Evolutionary conservation across 2,329 filamentous ascomycete genomes (phyloP), one percentile per base, ranked within the genome.

Genomic region (Stagonosporopsis tanaceti): DNA sequence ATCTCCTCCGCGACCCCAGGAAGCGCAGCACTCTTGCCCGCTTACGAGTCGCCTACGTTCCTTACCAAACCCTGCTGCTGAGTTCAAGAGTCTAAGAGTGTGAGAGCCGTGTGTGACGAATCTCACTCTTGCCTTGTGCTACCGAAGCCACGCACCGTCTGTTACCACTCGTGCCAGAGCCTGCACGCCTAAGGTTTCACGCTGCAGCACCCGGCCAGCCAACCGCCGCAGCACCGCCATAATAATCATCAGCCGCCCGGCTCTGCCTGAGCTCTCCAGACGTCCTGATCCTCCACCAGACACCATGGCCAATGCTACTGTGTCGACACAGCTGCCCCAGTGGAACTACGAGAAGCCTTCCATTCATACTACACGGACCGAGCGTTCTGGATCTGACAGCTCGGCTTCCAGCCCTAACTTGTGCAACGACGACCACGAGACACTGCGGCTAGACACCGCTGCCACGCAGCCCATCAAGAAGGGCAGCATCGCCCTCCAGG

Each of bases 291-390:
- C 47, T 53, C 42, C 50, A 61, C 17, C 60, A 57, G 61, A 54
- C 50, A 69, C 38, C 59, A 74, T 75, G 73, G 70, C 64, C 62
- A 64, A 69, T 69, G 60, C 73, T 46, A 61, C 65, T 20, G 71
- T 70, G 15, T 65, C 72, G 42, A 60, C 71, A 32, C 73, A 76
- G 62, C 68, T 76, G 50, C 70, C 72, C 60, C 74, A 74, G 60
- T 77, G 75, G 75, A 59, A 71, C 41, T 75, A 77, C 60, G 70
- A 70, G 20, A 77, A 77, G 58, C 60, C 72, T 28, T 52, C 65
- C 39, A 46, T 67, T 8, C 32, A 34, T 8, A 46, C 60, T 7
- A 63, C 63, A 20, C 72, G 65, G 44, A 61, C 70, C 7, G 66
- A 73, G 39, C 67, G 69, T 30, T 67, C 66, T 42, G 67, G 69